These are phyloP conservation scores for Zygosaccharomyces bailii DNA, from an alignment of 805 yeast genomes.

Conservation along the genomic window DNA sequence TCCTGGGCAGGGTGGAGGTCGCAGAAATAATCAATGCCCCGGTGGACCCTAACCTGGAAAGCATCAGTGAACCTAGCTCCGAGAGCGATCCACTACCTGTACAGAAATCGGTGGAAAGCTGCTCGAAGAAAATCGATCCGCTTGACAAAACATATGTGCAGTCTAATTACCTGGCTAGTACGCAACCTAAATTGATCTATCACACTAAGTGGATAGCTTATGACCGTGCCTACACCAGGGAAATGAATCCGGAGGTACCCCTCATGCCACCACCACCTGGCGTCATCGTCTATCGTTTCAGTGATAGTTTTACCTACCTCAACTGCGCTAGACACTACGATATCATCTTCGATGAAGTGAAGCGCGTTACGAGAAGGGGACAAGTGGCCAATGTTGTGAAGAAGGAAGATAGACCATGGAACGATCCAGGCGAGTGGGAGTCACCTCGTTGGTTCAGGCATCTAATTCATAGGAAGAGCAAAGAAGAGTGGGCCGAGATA, in stretches of 20 bases:
- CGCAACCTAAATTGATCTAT: slow-evolving; percentile 37
- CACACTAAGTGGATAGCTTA: slow-evolving; percentile 71
- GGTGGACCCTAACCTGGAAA: slow-evolving; percentile 32
- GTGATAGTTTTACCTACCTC: slow-evolving; percentile 78
- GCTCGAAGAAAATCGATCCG: slow-evolving; percentile 10
- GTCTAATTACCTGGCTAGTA: not conserved
- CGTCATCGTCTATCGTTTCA: slow-evolving; percentile 76
- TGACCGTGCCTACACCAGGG: slow-evolving; percentile 36
- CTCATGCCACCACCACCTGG: slow-evolving; percentile 87
- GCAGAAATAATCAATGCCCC: slow-evolving; percentile 68
- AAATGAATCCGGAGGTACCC: slow-evolving; percentile 52
- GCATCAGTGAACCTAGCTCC: slow-evolving; percentile 10
- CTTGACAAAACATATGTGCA: slow-evolving; percentile 9
- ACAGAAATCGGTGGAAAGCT: slow-evolving; percentile 15
- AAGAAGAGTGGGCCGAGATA: slow-evolving; percentile 21
- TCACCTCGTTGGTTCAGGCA: slow-evolving; percentile 38
- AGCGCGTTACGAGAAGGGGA: slow-evolving; percentile 59
- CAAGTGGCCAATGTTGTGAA: slow-evolving; percentile 36
- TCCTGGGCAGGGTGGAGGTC: slow-evolving; percentile 73
- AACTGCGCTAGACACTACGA: slow-evolving; percentile 76
- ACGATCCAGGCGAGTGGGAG: slow-evolving; percentile 64
- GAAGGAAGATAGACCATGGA: slow-evolving; percentile 74
- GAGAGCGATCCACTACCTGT: slow-evolving; percentile 9
- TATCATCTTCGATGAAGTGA: slow-evolving; percentile 61
- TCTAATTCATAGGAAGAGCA: slow-evolving; percentile 16